These are phyloP conservation scores for Flaveria brownii DNA, from an alignment of 129 eudicot genomes.

Conservation along the genomic window DNA sequence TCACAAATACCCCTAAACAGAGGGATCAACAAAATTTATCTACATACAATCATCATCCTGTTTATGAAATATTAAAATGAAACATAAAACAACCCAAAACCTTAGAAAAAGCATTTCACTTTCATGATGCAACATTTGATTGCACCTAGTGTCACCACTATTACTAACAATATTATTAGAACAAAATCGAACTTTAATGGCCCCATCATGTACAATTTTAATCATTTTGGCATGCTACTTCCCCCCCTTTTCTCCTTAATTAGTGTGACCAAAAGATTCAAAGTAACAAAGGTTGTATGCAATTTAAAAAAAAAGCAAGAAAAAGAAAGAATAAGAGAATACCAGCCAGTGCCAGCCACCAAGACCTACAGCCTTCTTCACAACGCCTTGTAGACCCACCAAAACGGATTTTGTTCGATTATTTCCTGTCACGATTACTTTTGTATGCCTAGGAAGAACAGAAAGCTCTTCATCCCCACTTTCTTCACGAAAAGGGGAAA, in stretches of 20 bases:
- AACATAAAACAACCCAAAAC: constrained; percentile 19
- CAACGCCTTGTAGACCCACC: constrained; percentile 66
- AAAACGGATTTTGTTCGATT: constrained; percentile 46
- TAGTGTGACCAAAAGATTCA: constrained; percentile 36
- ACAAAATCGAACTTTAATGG: constrained; percentile 34
- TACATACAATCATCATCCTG: not conserved
- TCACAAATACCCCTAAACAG: not conserved
- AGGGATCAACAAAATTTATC: not conserved
- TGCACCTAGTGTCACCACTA: constrained; percentile 42
- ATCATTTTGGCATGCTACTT: constrained; percentile 40
- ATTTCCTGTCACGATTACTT: constrained; percentile 73
- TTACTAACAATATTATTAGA: constrained; percentile 33
- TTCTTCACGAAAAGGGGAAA: constrained; percentile 85
- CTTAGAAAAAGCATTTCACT: constrained; percentile 29
- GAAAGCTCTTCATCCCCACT: constrained; percentile 58
- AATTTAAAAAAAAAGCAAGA: constrained; percentile 21
- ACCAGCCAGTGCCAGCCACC: constrained; percentile 97
- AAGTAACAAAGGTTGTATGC: constrained; percentile 26
- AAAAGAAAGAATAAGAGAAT: constrained; percentile 23
- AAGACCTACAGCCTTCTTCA: constrained; percentile 77
- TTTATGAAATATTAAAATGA: not conserved
- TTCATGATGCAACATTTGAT: constrained; percentile 35
- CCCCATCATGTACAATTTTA: constrained; percentile 39
- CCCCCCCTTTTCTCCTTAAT: constrained; percentile 28
- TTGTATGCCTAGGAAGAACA: constrained; percentile 66